Percentiles rank a stretch among this genome's conserved stretches.
Evolutionary conservation across 202 grass and related monocot species (phyloP).

Genomic region (Eragrostis tef): DNA sequence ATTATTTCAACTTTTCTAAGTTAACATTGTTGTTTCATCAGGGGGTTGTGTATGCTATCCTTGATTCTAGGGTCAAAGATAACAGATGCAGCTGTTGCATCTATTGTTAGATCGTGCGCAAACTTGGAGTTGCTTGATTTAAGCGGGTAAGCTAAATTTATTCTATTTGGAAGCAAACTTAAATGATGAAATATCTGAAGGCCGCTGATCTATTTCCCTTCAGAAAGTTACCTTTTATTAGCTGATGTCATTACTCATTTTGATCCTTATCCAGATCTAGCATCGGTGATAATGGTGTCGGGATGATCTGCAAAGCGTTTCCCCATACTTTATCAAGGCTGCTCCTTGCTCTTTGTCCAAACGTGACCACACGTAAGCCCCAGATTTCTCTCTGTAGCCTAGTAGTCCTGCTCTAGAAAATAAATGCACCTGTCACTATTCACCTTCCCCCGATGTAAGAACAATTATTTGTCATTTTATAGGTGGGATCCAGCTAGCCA

Average conservation of each 20-base stretch:
- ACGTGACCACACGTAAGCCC: constrained; percentile 80
- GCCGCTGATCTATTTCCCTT: constrained; percentile 25
- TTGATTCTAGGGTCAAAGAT: constrained; percentile 90
- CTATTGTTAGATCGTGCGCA: constrained; percentile 72
- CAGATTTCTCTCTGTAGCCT: constrained; percentile 12
- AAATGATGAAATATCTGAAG: constrained; percentile 21
- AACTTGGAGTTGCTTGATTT: constrained; percentile 94
- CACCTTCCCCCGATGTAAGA: constrained; percentile 3
- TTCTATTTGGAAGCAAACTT: constrained; percentile 29
- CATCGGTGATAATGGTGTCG: constrained; percentile 85
- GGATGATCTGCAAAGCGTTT: constrained; percentile 85
- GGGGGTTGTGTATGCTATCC: constrained; percentile 83
- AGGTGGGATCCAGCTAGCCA: constrained; percentile 84
- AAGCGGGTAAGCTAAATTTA: constrained; percentile 71
- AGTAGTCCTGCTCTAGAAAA: background rate
- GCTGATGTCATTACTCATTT: constrained; percentile 32
- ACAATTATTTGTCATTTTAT: constrained; percentile 25
- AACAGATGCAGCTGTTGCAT: constrained; percentile 88
- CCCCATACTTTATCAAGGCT: constrained; percentile 81
- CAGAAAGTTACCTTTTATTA: constrained; percentile 2
- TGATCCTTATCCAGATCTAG: constrained; percentile 66
- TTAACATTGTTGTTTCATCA: constrained; percentile 52
- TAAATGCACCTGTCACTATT: constrained; percentile 1
- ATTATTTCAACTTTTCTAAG: constrained; percentile 30
- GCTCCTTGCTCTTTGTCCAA: constrained; percentile 81